These are phyloP conservation scores for Pseudozyma pruni DNA, from an alignment of 1,284 basidiomycete species.

Conservation along the genomic window DNA sequence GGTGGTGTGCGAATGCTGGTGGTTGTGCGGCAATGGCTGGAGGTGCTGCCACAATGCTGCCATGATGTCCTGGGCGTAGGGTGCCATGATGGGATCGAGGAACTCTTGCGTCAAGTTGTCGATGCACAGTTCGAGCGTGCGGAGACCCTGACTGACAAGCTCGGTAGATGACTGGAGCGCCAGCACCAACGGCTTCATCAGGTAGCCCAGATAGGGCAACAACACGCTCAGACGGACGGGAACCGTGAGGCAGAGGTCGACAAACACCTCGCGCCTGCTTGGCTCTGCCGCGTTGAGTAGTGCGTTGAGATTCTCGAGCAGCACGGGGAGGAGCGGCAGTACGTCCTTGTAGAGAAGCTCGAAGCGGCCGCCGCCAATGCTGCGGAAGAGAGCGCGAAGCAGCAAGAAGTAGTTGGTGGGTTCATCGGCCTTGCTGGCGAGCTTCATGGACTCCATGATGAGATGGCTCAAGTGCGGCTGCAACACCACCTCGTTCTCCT, in stretches of 20 bases:
- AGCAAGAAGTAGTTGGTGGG: slow-evolving; percentile 94
- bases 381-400: slow-evolving; percentile 92
- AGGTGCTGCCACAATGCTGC: slow-evolving; percentile 76
- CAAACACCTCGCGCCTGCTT: slow-evolving; percentile 72
- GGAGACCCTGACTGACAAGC: slow-evolving; percentile 91
- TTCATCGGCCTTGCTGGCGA: slow-evolving; percentile 89
- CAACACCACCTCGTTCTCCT: slow-evolving; percentile 87
- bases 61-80: slow-evolving; percentile 83
- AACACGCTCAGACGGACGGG: slow-evolving; percentile 95
- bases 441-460: slow-evolving; percentile 95
- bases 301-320: slow-evolving; percentile 89
- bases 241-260: slow-evolving; percentile 96
- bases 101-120: slow-evolving; percentile 99
- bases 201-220: slow-evolving; percentile 90
- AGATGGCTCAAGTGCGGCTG: slow-evolving; percentile 91
- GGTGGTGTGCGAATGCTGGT: slow-evolving; percentile 92
- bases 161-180: slow-evolving; percentile 84
- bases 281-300: slow-evolving; percentile 66
- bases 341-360: slow-evolving; percentile 97
- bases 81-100: slow-evolving; percentile 93
- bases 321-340: slow-evolving; percentile 91
- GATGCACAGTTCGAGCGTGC: slow-evolving; percentile 98
- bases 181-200: slow-evolving; percentile 95
- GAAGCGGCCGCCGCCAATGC: slow-evolving; percentile 96
- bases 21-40: slow-evolving; percentile 88